These are phyloP conservation scores for Ogataea minuta DNA, from an alignment of 805 yeast genomes.

Conservation along the genomic window DNA sequence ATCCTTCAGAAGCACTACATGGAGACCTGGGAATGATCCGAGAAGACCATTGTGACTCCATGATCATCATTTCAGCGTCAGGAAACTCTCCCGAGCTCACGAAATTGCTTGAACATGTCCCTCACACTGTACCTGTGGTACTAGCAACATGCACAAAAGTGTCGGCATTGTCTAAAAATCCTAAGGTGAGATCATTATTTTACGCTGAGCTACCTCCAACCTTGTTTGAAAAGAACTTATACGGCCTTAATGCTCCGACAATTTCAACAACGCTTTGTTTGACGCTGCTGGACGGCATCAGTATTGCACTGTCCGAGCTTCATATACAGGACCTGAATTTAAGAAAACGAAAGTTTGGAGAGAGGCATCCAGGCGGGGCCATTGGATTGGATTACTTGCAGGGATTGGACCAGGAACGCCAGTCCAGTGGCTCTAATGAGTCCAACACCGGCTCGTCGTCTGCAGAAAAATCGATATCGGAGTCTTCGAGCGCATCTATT, in stretches of 20 bases:
- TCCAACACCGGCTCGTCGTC: slow-evolving; percentile 18
- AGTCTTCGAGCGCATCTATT: slow-evolving; percentile 16
- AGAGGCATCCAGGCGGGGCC: slow-evolving; percentile 89
- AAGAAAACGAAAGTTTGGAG: slow-evolving; percentile 58
- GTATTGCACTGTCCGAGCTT: slow-evolving; percentile 69
- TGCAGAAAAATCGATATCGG: slow-evolving; percentile 13
- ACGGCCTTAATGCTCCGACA: slow-evolving; percentile 87
- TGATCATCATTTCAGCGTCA: slow-evolving; percentile 71
- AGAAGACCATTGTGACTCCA: slow-evolving; percentile 50
- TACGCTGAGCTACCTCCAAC: slow-evolving; percentile 60
- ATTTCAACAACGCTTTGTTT: slow-evolving; percentile 76
- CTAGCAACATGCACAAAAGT: slow-evolving; percentile 60
- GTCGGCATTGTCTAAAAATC: slow-evolving; percentile 53
- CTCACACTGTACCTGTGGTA: slow-evolving; percentile 50
- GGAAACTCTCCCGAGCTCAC: slow-evolving; percentile 81
- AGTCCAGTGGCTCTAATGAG: slow-evolving; percentile 8
- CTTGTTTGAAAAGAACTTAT: slow-evolving; percentile 58
- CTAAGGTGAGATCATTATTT: slow-evolving; percentile 50
- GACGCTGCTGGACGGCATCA: slow-evolving; percentile 74
- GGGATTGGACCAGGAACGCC: slow-evolving; percentile 5
- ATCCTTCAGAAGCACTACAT: slow-evolving; percentile 86
- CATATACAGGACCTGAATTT: slow-evolving; percentile 53
- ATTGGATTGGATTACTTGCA: slow-evolving; percentile 56
- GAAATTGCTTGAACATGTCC: slow-evolving; percentile 55
- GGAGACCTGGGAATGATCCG: slow-evolving; percentile 80